A percentile compares a stretch with the other conserved stretches of the same genome.
Evolutionary conservation across 495 filamentous ascomycete genomes (phyloP).

Genomic region (Apiosordaria backusii): DNA sequence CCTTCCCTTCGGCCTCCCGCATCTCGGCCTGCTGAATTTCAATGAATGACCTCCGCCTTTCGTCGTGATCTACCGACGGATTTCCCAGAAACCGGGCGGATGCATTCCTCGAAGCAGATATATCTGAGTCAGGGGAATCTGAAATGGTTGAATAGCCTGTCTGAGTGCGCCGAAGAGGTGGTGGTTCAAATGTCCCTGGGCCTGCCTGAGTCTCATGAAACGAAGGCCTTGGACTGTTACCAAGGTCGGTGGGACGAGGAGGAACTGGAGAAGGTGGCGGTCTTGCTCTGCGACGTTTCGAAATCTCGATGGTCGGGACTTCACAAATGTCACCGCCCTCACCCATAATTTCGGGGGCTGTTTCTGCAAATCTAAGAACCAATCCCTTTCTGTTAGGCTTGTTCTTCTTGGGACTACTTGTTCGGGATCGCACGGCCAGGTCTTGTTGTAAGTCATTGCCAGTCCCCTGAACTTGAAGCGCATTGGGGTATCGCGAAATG

Average conservation of each 20-base stretch:
- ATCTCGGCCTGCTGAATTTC: constrained; percentile 66
- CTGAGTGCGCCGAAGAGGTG: constrained; percentile 45
- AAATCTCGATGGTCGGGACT: constrained; percentile 64
- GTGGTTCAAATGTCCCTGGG: constrained; percentile 34
- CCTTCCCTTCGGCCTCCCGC: constrained; percentile 67
- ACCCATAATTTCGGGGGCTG: constrained; percentile 72
- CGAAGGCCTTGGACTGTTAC: constrained; percentile 21
- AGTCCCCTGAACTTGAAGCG: constrained; percentile 34
- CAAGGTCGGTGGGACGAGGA: constrained; percentile 19
- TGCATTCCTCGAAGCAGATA: constrained; percentile 28
- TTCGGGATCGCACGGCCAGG: constrained; percentile 27
- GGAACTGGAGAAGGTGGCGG: constrained; percentile 32
- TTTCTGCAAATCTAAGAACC: constrained; percentile 65
- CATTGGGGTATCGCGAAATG: constrained; percentile 44
- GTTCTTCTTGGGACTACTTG: constrained; percentile 29
- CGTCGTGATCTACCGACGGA: constrained; percentile 31
- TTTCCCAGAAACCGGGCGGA: constrained; percentile 35
- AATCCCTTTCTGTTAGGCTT: constrained; percentile 53
- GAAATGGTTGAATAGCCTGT: constrained; percentile 42
- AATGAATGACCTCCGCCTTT: constrained; percentile 47
- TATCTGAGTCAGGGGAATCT: constrained; percentile 25
- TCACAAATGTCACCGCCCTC: constrained; percentile 83
- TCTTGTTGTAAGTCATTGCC: constrained; percentile 28
- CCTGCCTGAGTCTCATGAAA: constrained; percentile 21
- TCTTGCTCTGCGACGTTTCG: constrained; percentile 46